A percentile compares a stretch with the other conserved stretches of the same genome.
Conservation (phyloP, 2,329 filamentous ascomycete genomes). For the Parastagonospora avenae region DNA sequence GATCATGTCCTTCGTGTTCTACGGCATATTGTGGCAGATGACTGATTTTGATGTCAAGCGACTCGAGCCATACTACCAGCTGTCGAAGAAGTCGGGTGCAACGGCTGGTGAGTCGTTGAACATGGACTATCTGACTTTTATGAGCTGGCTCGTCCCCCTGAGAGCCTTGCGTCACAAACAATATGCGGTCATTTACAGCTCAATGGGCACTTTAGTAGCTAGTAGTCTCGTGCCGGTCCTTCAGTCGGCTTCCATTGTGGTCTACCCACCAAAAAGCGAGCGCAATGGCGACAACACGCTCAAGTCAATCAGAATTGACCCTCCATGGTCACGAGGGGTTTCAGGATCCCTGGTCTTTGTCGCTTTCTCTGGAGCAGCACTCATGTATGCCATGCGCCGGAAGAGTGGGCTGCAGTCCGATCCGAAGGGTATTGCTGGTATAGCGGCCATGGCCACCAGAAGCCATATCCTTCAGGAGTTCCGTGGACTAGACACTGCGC, state of each 20-base stretch:
- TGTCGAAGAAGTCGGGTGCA: conserved; percentile 43
- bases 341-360: conserved; percentile 63
- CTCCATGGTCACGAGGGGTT: conserved; percentile 66
- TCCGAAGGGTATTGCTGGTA: conserved; percentile 73
- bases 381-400: conserved; percentile 67
- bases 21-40: conserved; percentile 57
- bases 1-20: conserved; percentile 54
- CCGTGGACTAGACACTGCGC: conserved; percentile 71
- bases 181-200: conserved; percentile 71
- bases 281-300: conserved; percentile 49
- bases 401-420: conserved; percentile 70
- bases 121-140: conserved; percentile 73
- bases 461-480: conserved; percentile 77
- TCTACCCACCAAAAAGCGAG: conserved; percentile 58
- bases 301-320: conserved; percentile 63
- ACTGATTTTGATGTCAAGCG: conserved; percentile 58
- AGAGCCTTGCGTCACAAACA: conserved; percentile 66
- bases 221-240: conserved; percentile 72
- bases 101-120: conserved; percentile 64
- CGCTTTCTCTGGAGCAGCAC: conserved; percentile 60
- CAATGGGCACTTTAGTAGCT: conserved; percentile 67
- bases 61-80: conserved; percentile 56
- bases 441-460: conserved; percentile 76
- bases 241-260: conserved; percentile 65
- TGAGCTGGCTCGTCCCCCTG: conserved; percentile 69